Base-by-base conservation (phyloP, 495 filamentous ascomycete species). In the Aspergillus olivimuriae region DNA sequence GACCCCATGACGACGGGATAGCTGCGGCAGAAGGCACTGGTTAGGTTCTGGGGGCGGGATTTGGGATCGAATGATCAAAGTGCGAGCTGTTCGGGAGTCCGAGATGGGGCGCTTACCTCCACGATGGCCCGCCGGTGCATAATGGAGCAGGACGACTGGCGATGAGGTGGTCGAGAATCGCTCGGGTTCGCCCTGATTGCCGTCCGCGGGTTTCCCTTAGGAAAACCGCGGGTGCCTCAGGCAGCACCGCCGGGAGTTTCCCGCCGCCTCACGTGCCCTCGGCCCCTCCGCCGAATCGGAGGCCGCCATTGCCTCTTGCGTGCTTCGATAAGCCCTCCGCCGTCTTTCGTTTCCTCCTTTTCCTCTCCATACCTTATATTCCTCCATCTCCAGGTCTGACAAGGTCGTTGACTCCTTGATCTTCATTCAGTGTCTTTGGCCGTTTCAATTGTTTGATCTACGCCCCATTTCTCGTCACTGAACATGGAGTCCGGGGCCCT, bases 101-200 rank as follows among this genome's bases (percentile, higher is more conserved):
- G n/a, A 38, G 1, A 15, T 38, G 12, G 4, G 4, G 26, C 17
- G 45, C 53, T 57, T 40, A 71, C 68, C 61, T 62, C 60, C 43
- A 52, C 55, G 14, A 62, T 53, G 43, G 61, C 57, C 42, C 61
- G 60, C 49, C 61, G 54, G 46, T 65, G 60, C 68, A 71, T 69
- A 39, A 44, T 55, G 37, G 33, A 44, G 41, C n/a, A n/a, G n/a
- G n/a, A n/a, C n/a, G n/a, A 44, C 24, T 16, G 34, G 9, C 11
- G 23, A 18, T 20, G 18, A 21, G 21, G 21, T 21, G 18, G 41
- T 34, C 10, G 35, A 11, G 17, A 37, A 35, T 32, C 23, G 41
- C 33, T 43, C 28, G 15, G 12, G 18, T 19, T 17, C n/a, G n/a
- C 38, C 17, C n/a, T 19, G 2, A 20, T 34, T 24, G 8, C 3